Evolutionary conservation across 352 stramenopile species (phyloP).

Genomic region (Halophytophthora polymorphica): DNA sequence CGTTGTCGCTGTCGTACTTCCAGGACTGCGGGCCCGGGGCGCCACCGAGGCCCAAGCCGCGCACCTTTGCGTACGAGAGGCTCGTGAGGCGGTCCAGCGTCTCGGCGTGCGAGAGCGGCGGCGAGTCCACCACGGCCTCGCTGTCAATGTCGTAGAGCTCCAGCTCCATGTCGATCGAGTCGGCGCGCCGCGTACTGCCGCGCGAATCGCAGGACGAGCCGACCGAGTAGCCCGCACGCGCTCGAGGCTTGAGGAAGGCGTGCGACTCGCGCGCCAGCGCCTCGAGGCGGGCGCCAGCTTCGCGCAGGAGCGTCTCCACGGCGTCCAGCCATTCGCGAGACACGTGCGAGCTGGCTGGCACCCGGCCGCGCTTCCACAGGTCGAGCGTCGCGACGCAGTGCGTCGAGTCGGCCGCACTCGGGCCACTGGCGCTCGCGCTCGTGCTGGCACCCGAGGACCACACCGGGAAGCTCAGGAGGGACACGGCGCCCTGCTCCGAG

Average conservation of each 20-base stretch:
- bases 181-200: conserved; percentile 50
- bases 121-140: conserved; percentile 35
- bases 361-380: conserved; percentile 53
- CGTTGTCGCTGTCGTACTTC: conserved; percentile 56
- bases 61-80: conserved; percentile 40
- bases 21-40: conserved; percentile 27
- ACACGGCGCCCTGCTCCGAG: conserved; percentile 53
- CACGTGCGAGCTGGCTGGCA: conserved; percentile 55
- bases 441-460: conserved; percentile 34
- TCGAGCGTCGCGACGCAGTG: conserved; percentile 69
- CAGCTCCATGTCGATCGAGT: conserved; percentile 54
- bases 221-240: conserved; percentile 46
- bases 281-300: conserved; percentile 48
- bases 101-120: conserved; percentile 28
- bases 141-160: conserved; percentile 59
- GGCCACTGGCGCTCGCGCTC: conserved; percentile 1
- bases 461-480: conserved; percentile 70
- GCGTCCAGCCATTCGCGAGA: conserved; percentile 55
- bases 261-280: conserved; percentile 41
- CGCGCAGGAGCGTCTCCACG: conserved; percentile 29
- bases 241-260: conserved; percentile 35
- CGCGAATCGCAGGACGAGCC: conserved; percentile 55
- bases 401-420: conserved; percentile 8
- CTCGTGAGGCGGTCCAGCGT: conserved; percentile 32
- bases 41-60: conserved; percentile 25